Percentiles rank a stretch among this genome's conserved stretches.
phyloP scores from a whole-genome alignment of 2,329 filamentous ascomycete species.

The Metarhizium humberi region DNA sequence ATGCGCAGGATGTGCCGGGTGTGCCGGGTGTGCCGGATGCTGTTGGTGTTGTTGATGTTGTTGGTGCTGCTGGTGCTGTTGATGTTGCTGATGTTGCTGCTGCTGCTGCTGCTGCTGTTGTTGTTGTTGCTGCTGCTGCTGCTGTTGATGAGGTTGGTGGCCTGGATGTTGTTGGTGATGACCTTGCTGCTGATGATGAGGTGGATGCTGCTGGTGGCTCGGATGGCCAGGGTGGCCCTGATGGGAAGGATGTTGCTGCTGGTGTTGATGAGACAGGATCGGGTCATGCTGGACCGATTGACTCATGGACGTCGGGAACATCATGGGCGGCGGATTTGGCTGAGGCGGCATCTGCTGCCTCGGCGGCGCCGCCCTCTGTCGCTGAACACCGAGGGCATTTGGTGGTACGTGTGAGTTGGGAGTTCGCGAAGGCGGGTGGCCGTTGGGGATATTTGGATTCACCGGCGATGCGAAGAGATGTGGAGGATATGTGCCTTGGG shows the following conservation, averaged over 20 bases:
- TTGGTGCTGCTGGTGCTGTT: conserved; percentile 18
- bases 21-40: conserved; percentile 19
- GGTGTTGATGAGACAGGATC: conserved; percentile 33
- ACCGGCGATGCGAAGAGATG: conserved; percentile 43
- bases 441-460: conserved; percentile 37
- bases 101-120: conserved; percentile 23
- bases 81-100: conserved; percentile 18
- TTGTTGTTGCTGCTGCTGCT: conserved; percentile 20
- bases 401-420: conserved; percentile 37
- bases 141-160: conserved; percentile 13
- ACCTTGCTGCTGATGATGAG: conserved; percentile 22
- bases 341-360: conserved; percentile 37
- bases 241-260: conserved; percentile 23
- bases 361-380: conserved; percentile 33
- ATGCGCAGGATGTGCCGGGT: conserved; percentile 18
- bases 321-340: conserved; percentile 26
- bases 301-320: conserved; percentile 27
- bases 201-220: conserved; percentile 20
- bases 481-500: conserved; percentile 38
- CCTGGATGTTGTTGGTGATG: conserved; percentile 16
- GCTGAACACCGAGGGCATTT: conserved; percentile 35
- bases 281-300: conserved; percentile 33
- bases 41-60: conserved; percentile 20
- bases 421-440: conserved; percentile 29
- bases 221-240: conserved; percentile 24